A percentile compares a stretch with the other conserved stretches of the same genome.
phyloP scores from a whole-genome alignment of 352 stramenopile genomes.

The Pythium coloratum region DNA sequence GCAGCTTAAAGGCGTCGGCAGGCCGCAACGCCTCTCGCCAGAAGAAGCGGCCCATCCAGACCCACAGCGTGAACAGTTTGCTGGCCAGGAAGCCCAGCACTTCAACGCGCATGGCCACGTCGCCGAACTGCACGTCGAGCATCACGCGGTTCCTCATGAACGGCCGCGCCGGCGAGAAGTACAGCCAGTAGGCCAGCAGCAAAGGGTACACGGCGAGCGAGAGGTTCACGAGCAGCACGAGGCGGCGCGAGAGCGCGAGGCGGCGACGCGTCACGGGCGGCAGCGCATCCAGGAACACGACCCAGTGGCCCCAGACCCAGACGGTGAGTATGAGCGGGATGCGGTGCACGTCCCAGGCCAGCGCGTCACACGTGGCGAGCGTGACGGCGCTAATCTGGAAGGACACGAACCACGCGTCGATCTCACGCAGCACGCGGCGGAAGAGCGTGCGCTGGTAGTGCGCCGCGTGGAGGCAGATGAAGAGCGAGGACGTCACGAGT shows the following conservation, averaged over 20 bases:
- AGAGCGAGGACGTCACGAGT: background rate
- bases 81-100: background rate
- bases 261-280: background rate
- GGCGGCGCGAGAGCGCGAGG: background rate
- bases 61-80: background rate
- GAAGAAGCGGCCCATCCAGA: background rate
- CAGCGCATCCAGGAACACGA: constrained; percentile 12
- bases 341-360: background rate
- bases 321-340: background rate
- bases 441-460: constrained; percentile 1
- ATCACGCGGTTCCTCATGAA: background rate
- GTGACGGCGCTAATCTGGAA: constrained; percentile 1
- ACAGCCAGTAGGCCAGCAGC: background rate
- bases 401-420: constrained; percentile 18
- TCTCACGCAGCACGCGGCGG: background rate
- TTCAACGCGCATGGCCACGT: background rate
- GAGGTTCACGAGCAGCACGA: background rate
- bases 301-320: constrained; percentile 14
- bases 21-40: constrained; percentile 4
- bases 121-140: background rate
- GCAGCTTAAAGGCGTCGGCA: constrained; percentile 1
- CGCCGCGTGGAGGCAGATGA: background rate
- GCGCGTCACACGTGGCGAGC: background rate
- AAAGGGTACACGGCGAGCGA: background rate
- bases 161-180: background rate